phyloP scores from a whole-genome alignment of 2,329 filamentous ascomycete genomes.

The Hymenoscyphus salicellus region DNA sequence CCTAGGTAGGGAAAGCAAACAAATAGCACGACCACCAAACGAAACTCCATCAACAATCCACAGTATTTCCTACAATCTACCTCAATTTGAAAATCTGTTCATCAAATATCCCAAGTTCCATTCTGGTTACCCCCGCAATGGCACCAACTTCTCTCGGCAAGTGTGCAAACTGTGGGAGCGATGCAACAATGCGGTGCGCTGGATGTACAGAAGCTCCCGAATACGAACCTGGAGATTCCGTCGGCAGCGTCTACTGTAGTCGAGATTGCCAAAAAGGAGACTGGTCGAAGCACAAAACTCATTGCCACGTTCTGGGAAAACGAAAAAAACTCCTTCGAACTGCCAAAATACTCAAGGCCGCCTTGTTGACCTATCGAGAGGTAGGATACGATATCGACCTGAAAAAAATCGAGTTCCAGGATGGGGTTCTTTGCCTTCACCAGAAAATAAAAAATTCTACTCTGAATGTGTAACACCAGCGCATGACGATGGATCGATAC shows the following conservation, averaged over 20 bases:
- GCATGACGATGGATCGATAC: no score
- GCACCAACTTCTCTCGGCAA: background rate
- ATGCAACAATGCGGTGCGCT: background rate
- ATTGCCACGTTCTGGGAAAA: background rate
- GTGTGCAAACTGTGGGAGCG: background rate
- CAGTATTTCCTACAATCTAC: background rate
- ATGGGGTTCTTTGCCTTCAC: slow-evolving; percentile 2
- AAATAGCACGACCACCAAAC: background rate
- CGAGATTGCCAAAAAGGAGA: background rate
- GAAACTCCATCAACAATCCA: background rate
- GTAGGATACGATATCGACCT: background rate
- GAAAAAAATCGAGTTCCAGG: background rate
- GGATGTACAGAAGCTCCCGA: background rate
- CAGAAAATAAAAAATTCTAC: background rate
- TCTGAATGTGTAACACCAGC: no score
- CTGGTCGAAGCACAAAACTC: background rate
- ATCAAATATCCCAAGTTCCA: background rate
- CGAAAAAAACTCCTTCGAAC: slow-evolving; percentile 5
- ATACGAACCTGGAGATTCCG: background rate
- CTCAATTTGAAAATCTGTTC: background rate
- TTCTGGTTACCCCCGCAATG: background rate
- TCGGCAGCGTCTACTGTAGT: background rate
- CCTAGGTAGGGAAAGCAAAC: background rate
- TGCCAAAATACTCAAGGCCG: background rate
- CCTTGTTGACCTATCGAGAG: slow-evolving; percentile 2